Evolutionary conservation across 1,284 basidiomycete species (phyloP), one percentile per base, ranked within the genome.

Genomic region (Xerocomus amazonicus): DNA sequence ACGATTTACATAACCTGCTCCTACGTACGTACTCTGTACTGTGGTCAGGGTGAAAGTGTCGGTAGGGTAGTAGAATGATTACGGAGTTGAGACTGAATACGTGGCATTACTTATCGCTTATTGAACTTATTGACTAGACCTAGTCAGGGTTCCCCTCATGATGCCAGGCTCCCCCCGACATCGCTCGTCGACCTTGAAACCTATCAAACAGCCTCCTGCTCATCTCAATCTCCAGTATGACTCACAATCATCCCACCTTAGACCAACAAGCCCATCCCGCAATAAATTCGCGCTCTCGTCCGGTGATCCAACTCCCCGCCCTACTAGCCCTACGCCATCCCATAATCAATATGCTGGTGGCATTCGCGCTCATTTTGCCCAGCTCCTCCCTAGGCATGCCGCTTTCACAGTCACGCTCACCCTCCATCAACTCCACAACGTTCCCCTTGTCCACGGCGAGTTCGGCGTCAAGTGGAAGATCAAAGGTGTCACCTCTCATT

Each of bases 391-490:
- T 13, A 48, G 64, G 31, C 66, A 66, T 34, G 79, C 86, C 4
- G 76, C 80, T 51, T 91, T 92, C 68, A 77, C 80, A 48, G 80
- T 83, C 27, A 71, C 74, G 14, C 63, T 92, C 41, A 73, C 74
- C 31, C 76, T 92, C 38, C 87, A 90, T 65, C 81, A 90, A 58
- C 76, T 92, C 28, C 75, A 79, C 37, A 87, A 83, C 59, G 83
- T 92, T 0, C 89, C 90, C 0, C 78, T 90, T 53, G 80, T 91
- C 43, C 70, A 72, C 35, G 90, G 90, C 54, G 77, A 88, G 59
- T 92, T 92, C 61, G 80, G 75, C 13, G 78, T 86, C 34, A 75
- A 78, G 43, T 92, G 89, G 89, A 84, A 81, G 64, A 79, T 91
- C 69, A 86, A 83, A 70, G 75, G 81, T 56, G 80, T 81, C 13